Evolutionary conservation across 2,329 filamentous ascomycete genomes (phyloP).

Genomic region (Diaporthe sp.): DNA sequence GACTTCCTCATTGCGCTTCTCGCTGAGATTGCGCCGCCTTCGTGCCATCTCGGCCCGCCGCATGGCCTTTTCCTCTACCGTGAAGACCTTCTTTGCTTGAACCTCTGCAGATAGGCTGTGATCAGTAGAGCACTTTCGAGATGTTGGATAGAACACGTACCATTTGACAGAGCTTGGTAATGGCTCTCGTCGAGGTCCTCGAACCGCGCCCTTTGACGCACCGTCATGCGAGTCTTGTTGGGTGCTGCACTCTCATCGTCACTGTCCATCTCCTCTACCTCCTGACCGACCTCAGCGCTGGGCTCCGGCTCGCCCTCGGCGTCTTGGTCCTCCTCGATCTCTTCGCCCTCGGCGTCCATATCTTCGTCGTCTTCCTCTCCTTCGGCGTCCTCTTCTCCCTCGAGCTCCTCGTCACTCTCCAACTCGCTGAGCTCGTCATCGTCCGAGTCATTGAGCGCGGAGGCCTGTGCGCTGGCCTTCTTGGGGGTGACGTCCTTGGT

Average conservation of each 20-base stretch:
- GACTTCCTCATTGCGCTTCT: conserved; percentile 75
- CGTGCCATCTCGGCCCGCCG: conserved; percentile 74
- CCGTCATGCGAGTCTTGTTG: conserved; percentile 72
- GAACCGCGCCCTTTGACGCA: conserved; percentile 71
- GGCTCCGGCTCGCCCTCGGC: conserved; percentile 54
- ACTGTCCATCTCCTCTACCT: conserved; percentile 55
- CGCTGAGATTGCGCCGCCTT: conserved; percentile 72
- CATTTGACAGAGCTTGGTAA: conserved; percentile 73
- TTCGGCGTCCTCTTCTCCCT: conserved; percentile 51
- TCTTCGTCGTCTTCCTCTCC: conserved; percentile 55
- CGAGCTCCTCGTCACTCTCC: conserved; percentile 65
- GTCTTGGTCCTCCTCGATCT: conserved; percentile 55
- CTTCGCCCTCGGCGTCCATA: conserved; percentile 56
- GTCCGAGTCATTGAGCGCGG: conserved; percentile 62
- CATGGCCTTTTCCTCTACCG: conserved; percentile 74
- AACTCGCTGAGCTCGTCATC: conserved; percentile 70
- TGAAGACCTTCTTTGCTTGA: conserved; percentile 74
- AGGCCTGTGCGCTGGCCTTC: conserved; percentile 44
- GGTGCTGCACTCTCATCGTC: conserved; percentile 61
- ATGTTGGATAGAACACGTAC: conserved; percentile 52
- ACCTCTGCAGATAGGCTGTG: conserved; percentile 62
- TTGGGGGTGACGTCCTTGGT: conserved; percentile 52
- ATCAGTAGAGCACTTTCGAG: conserved; percentile 25
- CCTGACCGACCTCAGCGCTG: conserved; percentile 48
- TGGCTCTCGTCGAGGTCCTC: conserved; percentile 67